Evolutionary conservation across 1,284 basidiomycete species (phyloP).

Genomic region (Tilletia setariae): DNA sequence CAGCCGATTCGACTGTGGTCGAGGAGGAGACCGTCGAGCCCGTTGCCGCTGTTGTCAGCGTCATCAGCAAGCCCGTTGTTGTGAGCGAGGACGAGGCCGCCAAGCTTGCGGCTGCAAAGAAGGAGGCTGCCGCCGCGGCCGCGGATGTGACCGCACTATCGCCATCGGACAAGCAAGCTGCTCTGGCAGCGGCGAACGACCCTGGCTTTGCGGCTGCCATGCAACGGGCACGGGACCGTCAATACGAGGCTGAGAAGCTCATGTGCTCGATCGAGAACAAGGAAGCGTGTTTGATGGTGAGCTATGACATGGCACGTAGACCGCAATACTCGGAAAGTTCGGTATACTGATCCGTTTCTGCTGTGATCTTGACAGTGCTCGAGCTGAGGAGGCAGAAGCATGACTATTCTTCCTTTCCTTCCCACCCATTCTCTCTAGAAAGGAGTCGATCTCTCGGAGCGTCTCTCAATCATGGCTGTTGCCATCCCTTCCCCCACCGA

Average conservation of each 20-base stretch:
- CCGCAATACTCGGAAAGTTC: too few species aligned
- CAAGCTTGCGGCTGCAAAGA: conserved; percentile 19
- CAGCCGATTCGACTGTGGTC: conserved; percentile 17
- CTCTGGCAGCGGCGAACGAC: conserved; percentile 58
- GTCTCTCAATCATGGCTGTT: too few species aligned
- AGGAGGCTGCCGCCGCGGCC: conserved; percentile 14
- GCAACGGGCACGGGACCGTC: conserved; percentile 68
- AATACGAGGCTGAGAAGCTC: conserved; percentile 75
- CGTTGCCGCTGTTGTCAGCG: conserved; percentile 62
- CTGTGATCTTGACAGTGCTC: conserved; percentile 19
- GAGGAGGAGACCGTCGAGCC: conserved; percentile 5
- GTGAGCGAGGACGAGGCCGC: conserved; percentile 15
- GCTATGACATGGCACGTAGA: too few species aligned
- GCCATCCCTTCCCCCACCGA: neutral
- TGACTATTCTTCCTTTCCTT: neutral
- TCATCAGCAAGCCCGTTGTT: conserved; percentile 56
- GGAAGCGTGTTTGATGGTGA: conserved; percentile 52
- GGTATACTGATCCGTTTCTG: too few species aligned
- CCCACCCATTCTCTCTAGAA: neutral
- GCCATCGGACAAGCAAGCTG: conserved; percentile 20
- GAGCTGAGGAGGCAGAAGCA: conserved; percentile 7
- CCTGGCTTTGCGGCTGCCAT: conserved; percentile 80
- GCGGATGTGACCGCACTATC: conserved; percentile 1
- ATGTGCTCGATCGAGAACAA: conserved; percentile 83
- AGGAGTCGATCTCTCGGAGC: too few species aligned